Evolutionary conservation across 768 basidiomycete genomes (phyloP).

Genomic region (Lanmaoa pseudosensibilis): DNA sequence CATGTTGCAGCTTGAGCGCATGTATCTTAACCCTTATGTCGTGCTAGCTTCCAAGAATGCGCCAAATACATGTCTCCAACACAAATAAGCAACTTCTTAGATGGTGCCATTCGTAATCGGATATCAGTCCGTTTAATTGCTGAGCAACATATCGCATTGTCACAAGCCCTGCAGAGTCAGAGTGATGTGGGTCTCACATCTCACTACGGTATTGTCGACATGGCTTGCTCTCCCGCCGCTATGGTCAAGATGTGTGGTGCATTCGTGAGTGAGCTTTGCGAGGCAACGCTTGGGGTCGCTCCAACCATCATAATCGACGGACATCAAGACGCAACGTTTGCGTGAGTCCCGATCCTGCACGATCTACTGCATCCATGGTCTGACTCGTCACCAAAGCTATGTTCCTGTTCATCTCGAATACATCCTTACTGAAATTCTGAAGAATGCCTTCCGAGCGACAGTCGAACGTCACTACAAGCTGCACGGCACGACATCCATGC

Average conservation of each 20-base stretch:
- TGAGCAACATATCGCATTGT: slow-evolving; percentile 87
- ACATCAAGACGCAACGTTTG: slow-evolving; percentile 65
- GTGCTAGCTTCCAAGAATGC: slow-evolving; percentile 78
- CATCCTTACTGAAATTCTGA: slow-evolving; percentile 86
- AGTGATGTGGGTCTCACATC: slow-evolving; percentile 31
- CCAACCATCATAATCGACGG: slow-evolving; percentile 75
- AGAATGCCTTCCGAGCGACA: slow-evolving; percentile 89
- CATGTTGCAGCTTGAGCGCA: background rate
- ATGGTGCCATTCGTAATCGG: slow-evolving; percentile 81
- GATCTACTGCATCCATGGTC: slow-evolving; percentile 4
- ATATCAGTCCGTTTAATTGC: slow-evolving; percentile 87
- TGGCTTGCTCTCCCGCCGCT: slow-evolving; percentile 63
- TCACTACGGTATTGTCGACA: slow-evolving; percentile 73
- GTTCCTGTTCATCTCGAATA: slow-evolving; percentile 91
- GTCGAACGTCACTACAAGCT: slow-evolving; percentile 67
- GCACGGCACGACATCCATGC: slow-evolving; percentile 35
- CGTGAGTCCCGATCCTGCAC: slow-evolving; percentile 52
- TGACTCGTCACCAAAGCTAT: slow-evolving; percentile 50
- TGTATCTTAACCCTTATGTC: background rate
- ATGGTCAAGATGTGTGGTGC: slow-evolving; percentile 80
- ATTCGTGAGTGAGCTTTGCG: slow-evolving; percentile 83
- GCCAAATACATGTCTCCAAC: slow-evolving; percentile 77
- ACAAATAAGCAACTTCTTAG: slow-evolving; percentile 78
- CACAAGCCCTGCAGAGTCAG: slow-evolving; percentile 57
- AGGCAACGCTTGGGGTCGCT: slow-evolving; percentile 74